These are phyloP conservation scores for Amanita exitialis DNA, from an alignment of 768 basidiomycete genomes.

Conservation along the genomic window DNA sequence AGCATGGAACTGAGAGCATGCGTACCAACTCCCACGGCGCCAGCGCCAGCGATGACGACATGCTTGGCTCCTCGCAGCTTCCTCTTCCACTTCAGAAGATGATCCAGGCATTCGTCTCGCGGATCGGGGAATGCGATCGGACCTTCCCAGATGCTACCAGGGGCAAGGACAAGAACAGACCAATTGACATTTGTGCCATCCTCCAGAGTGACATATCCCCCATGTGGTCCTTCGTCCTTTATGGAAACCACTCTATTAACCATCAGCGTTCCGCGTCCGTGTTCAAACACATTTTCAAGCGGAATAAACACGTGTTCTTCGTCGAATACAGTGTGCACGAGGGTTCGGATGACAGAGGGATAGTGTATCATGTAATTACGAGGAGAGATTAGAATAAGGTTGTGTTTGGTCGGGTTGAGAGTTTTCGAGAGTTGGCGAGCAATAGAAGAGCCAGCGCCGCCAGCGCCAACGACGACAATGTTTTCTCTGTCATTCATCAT, in stretches of 20 bases:
- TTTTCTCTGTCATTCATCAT: slow-evolving; percentile 8
- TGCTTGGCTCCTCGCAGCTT: slow-evolving; percentile 28
- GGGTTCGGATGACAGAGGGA: slow-evolving; percentile 42
- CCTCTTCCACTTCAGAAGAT: slow-evolving; percentile 19
- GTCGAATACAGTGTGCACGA: slow-evolving; percentile 34
- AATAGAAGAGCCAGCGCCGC: slow-evolving; percentile 36
- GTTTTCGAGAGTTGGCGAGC: slow-evolving; percentile 37
- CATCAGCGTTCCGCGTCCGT: slow-evolving; percentile 36
- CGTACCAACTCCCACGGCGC: slow-evolving; percentile 41
- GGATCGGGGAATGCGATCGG: slow-evolving; percentile 33
- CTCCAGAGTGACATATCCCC: slow-evolving; percentile 36
- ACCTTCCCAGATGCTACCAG: slow-evolving; percentile 47
- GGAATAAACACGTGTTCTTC: slow-evolving; percentile 39
- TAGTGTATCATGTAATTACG: slow-evolving; percentile 40
- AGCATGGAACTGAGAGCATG: slow-evolving; percentile 1
- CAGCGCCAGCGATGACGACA: slow-evolving; percentile 47
- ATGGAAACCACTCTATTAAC: slow-evolving; percentile 26
- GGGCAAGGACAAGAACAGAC: slow-evolving; percentile 46
- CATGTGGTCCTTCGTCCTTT: slow-evolving; percentile 21
- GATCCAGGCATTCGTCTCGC: slow-evolving; percentile 16
- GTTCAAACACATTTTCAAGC: slow-evolving; percentile 36
- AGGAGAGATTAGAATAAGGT: slow-evolving; percentile 44
- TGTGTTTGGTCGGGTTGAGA: slow-evolving; percentile 36
- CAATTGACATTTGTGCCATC: slow-evolving; percentile 41
- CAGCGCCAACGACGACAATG: slow-evolving; percentile 49